Base-by-base conservation (phyloP, 2,329 filamentous ascomycete genomes). In the Ophiostoma sp. region DNA sequence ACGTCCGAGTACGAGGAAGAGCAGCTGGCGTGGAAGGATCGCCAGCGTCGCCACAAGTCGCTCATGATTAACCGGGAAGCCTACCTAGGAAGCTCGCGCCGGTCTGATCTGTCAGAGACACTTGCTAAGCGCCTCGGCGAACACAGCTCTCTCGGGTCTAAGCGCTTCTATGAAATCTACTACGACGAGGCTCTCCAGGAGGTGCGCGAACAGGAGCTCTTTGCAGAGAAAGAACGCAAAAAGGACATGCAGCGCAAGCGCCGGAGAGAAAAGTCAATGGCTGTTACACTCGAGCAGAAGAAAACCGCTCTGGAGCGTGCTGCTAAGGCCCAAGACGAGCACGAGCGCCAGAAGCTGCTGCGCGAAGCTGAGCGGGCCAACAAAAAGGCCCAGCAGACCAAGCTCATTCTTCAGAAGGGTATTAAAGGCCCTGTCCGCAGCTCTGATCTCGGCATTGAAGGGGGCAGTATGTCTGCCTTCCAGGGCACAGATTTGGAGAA, bases 241-340 rank as follows among this genome's bases (percentile, higher is more conserved):
- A 99, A 99, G 81, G 95, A 99, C 76, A 98, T 99, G 92, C 95
- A 99, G 77, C 90, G 95, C 72, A 99, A 98, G 81, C 87, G 95
- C 70, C 89, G 95, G 60, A 90, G 95, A 18, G 94, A 98, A 77
- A 97, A 97, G 81, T 96, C 94, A 4, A 93, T 97, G 83, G 93
- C 93, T 4, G 90, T 96, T 70, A 94, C 93, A 6, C 90, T 96
- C 74, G 94, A 97, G 76, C 89, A 93, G 76, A 95, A 96, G 80
- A 91, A 95, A 72, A 87, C 90, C 3, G 91, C 92, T 4, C 82
- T 96, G 62, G 88, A 89, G 71, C 89, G 89, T 72, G 92, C 93
- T 9, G 85, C 89, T 69, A 86, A 89, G 67, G 90, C 92, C 2
- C 86, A 91, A 72, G 92, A 97, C 75, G 91, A 95, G 71, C 85